Conservation (phyloP, 768 basidiomycete species). For the Boletus insuetus region DNA sequence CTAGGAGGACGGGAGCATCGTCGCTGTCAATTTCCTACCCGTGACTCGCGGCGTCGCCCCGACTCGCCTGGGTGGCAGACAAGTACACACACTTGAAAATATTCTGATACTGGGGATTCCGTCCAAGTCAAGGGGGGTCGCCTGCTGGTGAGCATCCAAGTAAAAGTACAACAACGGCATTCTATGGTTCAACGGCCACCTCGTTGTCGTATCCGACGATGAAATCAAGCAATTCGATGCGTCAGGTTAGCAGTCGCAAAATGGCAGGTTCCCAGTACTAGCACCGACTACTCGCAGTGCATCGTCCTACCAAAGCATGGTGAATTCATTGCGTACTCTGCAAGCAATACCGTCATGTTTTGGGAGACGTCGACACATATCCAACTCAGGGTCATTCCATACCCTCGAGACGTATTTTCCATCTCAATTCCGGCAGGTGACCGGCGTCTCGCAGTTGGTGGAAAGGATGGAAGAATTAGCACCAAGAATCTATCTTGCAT, state of each 20-base stretch:
- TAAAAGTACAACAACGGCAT: background rate
- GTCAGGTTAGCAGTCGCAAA: background rate
- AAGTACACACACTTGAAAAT: too few relatives aligned
- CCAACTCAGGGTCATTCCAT: background rate
- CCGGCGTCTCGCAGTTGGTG: too few relatives aligned
- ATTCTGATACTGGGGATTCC: too few relatives aligned
- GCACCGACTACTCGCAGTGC: too few relatives aligned
- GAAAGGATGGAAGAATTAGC: too few relatives aligned
- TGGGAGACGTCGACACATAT: background rate
- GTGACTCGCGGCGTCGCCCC: too few relatives aligned
- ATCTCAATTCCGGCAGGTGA: background rate
- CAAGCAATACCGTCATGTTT: background rate
- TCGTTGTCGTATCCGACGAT: background rate
- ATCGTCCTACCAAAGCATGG: background rate
- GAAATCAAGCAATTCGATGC: background rate
- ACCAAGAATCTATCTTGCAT: too few relatives aligned
- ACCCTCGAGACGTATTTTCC: background rate
- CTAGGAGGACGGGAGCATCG: too few relatives aligned
- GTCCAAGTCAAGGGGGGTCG: background rate
- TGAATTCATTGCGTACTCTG: background rate
- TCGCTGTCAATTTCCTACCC: too few relatives aligned
- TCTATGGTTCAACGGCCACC: background rate
- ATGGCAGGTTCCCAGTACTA: too few relatives aligned
- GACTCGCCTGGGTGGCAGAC: too few relatives aligned
- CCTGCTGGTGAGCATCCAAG: background rate